Conservation (phyloP, 306 rosid genomes). For the Ochetophila trinervis region DNA sequence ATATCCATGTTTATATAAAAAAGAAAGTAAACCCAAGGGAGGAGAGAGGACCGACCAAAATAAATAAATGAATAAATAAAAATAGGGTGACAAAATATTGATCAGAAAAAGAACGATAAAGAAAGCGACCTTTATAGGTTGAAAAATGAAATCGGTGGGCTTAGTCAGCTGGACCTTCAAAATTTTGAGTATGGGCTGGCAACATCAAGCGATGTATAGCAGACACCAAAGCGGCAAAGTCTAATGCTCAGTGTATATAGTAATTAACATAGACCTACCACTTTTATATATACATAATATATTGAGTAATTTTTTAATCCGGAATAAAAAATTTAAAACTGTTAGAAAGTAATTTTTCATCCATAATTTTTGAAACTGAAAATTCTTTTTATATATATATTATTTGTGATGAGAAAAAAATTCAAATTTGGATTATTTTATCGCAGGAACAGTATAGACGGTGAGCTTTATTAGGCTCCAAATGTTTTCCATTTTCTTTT, state of each 20-base stretch:
- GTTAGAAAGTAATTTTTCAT: too few species aligned
- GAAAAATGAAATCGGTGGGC: conserved; percentile 7
- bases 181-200: not conserved
- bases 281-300: too few species aligned
- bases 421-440: too few species aligned
- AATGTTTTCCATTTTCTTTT: too few species aligned
- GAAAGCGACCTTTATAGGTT: conserved; percentile 14
- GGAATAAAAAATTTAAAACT: too few species aligned
- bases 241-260: not conserved
- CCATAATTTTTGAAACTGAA: too few species aligned
- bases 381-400: too few species aligned
- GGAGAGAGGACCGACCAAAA: conserved; percentile 11
- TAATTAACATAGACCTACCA: not conserved
- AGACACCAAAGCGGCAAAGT: not conserved
- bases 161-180: not conserved
- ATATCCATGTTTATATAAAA: not conserved
- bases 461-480: too few species aligned
- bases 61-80: not conserved
- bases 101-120: not conserved
- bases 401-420: too few species aligned
- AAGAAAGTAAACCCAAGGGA: conserved; percentile 2
- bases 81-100: not conserved
- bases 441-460: too few species aligned
- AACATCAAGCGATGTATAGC: not conserved
- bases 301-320: too few species aligned